A percentile compares a stretch with the other conserved stretches of the same genome.
These are phyloP conservation scores for Apiotrichum brassicae DNA, from an alignment of 1,284 basidiomycete genomes.

Conservation along the genomic window DNA sequence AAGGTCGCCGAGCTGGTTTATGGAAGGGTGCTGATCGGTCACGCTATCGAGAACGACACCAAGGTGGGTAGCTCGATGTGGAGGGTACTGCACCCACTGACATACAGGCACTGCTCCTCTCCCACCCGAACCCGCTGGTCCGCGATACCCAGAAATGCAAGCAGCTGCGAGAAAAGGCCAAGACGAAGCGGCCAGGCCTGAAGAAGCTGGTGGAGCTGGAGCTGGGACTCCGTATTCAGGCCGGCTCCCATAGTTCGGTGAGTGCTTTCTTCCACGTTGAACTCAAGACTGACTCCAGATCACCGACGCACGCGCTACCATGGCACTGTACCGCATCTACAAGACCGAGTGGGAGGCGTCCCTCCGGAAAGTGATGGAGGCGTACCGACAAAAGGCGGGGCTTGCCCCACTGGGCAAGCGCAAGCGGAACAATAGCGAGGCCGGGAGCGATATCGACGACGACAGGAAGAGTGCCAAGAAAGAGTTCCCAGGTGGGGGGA, in stretches of 20 bases:
- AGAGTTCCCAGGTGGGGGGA: slow-evolving; percentile 54
- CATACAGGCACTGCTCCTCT: slow-evolving; percentile 80
- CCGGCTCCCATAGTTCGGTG: slow-evolving; percentile 81
- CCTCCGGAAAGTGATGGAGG: slow-evolving; percentile 38
- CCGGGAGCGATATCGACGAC: slow-evolving; percentile 25
- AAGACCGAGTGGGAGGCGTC: slow-evolving; percentile 73
- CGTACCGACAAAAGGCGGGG: slow-evolving; percentile 34
- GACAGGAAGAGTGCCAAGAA: slow-evolving; percentile 27
- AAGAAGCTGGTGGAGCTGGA: slow-evolving; percentile 76
- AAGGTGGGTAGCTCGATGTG: slow-evolving; percentile 64
- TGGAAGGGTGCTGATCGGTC: slow-evolving; percentile 81
- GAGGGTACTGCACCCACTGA: too few species aligned
- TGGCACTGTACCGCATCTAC: slow-evolving; percentile 88
- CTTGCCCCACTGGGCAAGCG: slow-evolving; percentile 11
- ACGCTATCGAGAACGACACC: slow-evolving; percentile 87
- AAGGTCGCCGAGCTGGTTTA: slow-evolving; percentile 71
- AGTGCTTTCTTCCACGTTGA: slow-evolving; percentile 11
- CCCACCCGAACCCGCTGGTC: slow-evolving; percentile 70
- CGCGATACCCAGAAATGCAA: slow-evolving; percentile 73
- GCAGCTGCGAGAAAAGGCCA: slow-evolving; percentile 51
- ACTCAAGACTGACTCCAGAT: slow-evolving; percentile 54
- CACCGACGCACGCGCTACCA: slow-evolving; percentile 88
- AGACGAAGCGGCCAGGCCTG: slow-evolving; percentile 64
- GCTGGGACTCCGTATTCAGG: slow-evolving; percentile 76
- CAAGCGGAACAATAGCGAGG: slow-evolving; percentile 17